These are phyloP conservation scores for Chiua virens DNA, from an alignment of 768 basidiomycete genomes.

Conservation along the genomic window DNA sequence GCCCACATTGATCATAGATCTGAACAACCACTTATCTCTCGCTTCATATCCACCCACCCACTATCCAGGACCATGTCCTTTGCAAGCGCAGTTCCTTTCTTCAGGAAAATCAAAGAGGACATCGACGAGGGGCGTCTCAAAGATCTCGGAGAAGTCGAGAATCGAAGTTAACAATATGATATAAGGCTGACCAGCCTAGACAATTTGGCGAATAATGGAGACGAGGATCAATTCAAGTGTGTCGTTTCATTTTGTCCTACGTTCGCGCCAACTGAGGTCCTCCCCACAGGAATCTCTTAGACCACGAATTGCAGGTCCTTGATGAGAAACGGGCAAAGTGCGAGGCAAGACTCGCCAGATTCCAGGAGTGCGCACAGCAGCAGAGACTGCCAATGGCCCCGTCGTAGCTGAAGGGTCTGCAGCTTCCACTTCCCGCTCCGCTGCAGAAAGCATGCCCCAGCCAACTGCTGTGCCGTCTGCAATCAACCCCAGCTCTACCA, in stretches of 20 bases:
- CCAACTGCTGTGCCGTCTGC: too few species aligned
- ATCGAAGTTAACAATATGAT: slow-evolving; percentile 14
- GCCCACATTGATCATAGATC: slow-evolving; percentile 6
- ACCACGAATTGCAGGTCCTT: slow-evolving; percentile 8
- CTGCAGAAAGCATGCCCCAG: too few species aligned
- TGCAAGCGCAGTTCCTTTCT: slow-evolving; percentile 4
- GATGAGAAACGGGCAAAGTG: slow-evolving; percentile 5
- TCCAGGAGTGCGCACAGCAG: neutral
- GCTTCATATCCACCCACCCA: neutral
- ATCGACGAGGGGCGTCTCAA: slow-evolving; percentile 13
- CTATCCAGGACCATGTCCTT: slow-evolving; percentile 7
- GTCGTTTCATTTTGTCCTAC: neutral
- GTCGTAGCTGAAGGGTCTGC: neutral
- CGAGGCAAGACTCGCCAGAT: slow-evolving; percentile 8
- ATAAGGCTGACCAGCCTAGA: slow-evolving; percentile 1
- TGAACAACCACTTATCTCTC: neutral
- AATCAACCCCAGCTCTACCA: too few species aligned
- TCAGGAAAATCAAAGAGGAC: slow-evolving; percentile 8
- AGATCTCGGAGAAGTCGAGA: neutral
- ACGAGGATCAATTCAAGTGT: slow-evolving; percentile 9
- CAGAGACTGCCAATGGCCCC: neutral
- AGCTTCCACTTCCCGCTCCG: too few species aligned
- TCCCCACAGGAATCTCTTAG: slow-evolving; percentile 6
- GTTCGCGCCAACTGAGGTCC: neutral
- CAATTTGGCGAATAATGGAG: neutral